These are phyloP conservation scores for Tolypocladium sp. DNA, from an alignment of 2,329 filamentous ascomycete genomes.

Conservation along the genomic window DNA sequence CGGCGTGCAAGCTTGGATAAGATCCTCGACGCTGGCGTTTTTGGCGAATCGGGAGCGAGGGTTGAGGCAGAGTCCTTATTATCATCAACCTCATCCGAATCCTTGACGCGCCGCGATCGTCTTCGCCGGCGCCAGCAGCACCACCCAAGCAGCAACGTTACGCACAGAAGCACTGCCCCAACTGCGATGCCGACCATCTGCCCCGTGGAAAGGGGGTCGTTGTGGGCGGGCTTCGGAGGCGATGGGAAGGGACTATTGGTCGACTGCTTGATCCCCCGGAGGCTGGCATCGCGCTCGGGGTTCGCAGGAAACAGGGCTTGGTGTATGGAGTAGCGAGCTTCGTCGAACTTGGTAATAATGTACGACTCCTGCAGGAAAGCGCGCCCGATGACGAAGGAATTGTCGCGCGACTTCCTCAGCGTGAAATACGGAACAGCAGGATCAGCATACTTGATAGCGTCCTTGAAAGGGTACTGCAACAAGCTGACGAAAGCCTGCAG, in stretches of 20 bases:
- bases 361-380: slow-evolving; percentile 64
- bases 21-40: slow-evolving; percentile 14
- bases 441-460: slow-evolving; percentile 32
- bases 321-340: slow-evolving; percentile 42
- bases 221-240: slow-evolving; percentile 13
- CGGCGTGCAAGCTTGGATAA: slow-evolving; percentile 32
- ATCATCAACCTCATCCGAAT: slow-evolving; percentile 17
- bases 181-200: slow-evolving; percentile 38
- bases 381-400: slow-evolving; percentile 52
- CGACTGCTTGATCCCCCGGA: slow-evolving; percentile 32
- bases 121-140: slow-evolving; percentile 24
- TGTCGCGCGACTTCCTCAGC: slow-evolving; percentile 44
- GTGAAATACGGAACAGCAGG: slow-evolving; percentile 54
- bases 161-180: slow-evolving; percentile 25
- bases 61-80: slow-evolving; percentile 27
- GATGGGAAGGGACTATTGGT: slow-evolving; percentile 37
- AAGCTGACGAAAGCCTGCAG: slow-evolving; percentile 39
- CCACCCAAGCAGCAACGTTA: slow-evolving; percentile 18
- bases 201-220: slow-evolving; percentile 24
- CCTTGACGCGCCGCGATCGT: slow-evolving; percentile 14
- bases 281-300: slow-evolving; percentile 26
- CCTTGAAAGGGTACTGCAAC: slow-evolving; percentile 39
- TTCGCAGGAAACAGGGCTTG: slow-evolving; percentile 43
- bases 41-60: slow-evolving; percentile 16
- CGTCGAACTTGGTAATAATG: slow-evolving; percentile 47